phyloP scores from a whole-genome alignment of 2,329 filamentous ascomycete genomes.

The Alternaria angustiovoidea region DNA sequence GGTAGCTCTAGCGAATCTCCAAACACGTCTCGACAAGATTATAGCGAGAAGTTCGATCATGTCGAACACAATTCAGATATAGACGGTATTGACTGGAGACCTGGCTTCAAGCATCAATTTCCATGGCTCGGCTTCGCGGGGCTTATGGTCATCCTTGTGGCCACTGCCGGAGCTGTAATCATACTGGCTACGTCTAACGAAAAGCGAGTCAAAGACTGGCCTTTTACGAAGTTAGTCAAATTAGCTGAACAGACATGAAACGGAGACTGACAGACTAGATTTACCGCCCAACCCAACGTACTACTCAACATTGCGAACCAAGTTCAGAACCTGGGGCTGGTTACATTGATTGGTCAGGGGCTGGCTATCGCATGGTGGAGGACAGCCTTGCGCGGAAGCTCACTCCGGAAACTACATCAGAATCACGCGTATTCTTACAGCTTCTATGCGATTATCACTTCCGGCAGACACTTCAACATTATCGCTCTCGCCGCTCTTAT shows the following conservation, averaged over 20 bases:
- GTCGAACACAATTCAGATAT: constrained; percentile 8
- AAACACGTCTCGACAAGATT: not conserved
- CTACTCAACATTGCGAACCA: constrained; percentile 38
- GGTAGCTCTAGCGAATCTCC: not conserved
- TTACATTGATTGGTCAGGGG: constrained; percentile 33
- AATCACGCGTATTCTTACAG: constrained; percentile 38
- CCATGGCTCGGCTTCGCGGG: constrained; percentile 34
- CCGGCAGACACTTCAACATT: constrained; percentile 32
- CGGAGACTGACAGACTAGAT: not conserved
- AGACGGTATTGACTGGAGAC: constrained; percentile 35
- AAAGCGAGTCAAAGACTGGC: not conserved
- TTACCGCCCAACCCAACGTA: constrained; percentile 35
- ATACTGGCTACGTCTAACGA: not conserved
- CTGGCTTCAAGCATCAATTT: constrained; percentile 33
- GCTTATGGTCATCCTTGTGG: constrained; percentile 25
- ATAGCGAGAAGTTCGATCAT: constrained; percentile 2
- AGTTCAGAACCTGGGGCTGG: constrained; percentile 32
- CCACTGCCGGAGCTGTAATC: constrained; percentile 29
- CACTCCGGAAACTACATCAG: constrained; percentile 26
- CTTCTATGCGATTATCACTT: constrained; percentile 33
- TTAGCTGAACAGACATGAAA: constrained; percentile 10
- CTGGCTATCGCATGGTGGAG: constrained; percentile 40
- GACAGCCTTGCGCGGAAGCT: constrained; percentile 32
- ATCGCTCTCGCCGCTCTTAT: constrained; percentile 36
- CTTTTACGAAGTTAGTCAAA: not conserved